phyloP scores from a whole-genome alignment of 2,329 filamentous ascomycete genomes.

The Alternaria sp. region DNA sequence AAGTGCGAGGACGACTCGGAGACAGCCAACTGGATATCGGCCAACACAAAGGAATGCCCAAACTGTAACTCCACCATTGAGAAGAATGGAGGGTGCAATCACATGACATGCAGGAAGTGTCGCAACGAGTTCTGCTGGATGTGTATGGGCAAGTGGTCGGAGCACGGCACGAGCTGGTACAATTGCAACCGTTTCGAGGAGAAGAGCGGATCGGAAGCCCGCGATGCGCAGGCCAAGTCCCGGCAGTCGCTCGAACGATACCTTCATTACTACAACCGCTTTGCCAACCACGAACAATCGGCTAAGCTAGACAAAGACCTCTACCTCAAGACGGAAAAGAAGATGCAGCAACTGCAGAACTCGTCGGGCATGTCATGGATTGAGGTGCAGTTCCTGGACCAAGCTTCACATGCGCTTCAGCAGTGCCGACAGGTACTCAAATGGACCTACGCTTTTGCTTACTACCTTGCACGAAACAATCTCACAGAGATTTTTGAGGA shows the following conservation, averaged over 20 bases:
- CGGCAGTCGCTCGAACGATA: slow-evolving; percentile 94
- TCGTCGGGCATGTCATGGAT: slow-evolving; percentile 98
- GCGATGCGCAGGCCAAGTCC: slow-evolving; percentile 91
- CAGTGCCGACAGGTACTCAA: slow-evolving; percentile 98
- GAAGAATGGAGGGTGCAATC: slow-evolving; percentile 98
- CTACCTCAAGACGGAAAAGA: slow-evolving; percentile 95
- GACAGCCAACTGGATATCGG: slow-evolving; percentile 99
- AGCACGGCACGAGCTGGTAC: slow-evolving; percentile 99
- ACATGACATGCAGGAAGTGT: slow-evolving; percentile 97
- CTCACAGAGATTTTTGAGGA: slow-evolving; percentile 97
- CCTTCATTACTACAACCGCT: slow-evolving; percentile 98
- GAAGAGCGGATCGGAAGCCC: slow-evolving; percentile 88
- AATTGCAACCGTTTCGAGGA: slow-evolving; percentile 98
- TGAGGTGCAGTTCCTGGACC: slow-evolving; percentile 95
- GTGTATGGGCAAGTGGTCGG: slow-evolving; percentile 99
- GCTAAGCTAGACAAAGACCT: slow-evolving; percentile 97
- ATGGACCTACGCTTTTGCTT: slow-evolving; percentile 99
- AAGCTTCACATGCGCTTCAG: slow-evolving; percentile 91
- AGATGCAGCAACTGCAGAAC: slow-evolving; percentile 96
- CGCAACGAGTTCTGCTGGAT: slow-evolving; percentile 99
- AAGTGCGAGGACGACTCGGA: slow-evolving; percentile 99
- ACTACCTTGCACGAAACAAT: slow-evolving; percentile 96
- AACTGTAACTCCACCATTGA: slow-evolving; percentile 97
- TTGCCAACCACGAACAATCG: slow-evolving; percentile 98
- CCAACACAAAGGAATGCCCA: slow-evolving; percentile 97